A percentile compares a stretch with the other conserved stretches of the same genome.
These are phyloP conservation scores for Lumnitzera littorea DNA, from an alignment of 345 rosid genomes.

Conservation along the genomic window DNA sequence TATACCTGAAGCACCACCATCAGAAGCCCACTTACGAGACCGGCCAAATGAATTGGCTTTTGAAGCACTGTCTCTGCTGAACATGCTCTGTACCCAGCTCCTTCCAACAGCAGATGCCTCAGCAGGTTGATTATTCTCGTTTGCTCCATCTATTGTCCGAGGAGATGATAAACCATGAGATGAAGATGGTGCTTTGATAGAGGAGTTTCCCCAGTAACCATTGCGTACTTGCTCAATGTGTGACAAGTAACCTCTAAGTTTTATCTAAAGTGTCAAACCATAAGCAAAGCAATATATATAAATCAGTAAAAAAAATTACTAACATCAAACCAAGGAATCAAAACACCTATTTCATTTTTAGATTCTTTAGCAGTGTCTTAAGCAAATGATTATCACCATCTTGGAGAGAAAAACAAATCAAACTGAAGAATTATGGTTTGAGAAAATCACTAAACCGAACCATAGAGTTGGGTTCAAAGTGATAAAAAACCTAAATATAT, in stretches of 20 bases:
- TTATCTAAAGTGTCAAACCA: slow-evolving; percentile 47
- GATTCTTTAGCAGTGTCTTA: too few species aligned
- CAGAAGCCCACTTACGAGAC: slow-evolving; percentile 78
- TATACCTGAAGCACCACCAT: slow-evolving; percentile 61
- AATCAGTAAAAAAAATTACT: too few species aligned
- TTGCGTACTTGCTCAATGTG: slow-evolving; percentile 90
- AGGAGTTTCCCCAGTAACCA: slow-evolving; percentile 89
- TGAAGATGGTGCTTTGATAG: slow-evolving; percentile 52
- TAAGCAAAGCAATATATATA: slow-evolving; percentile 4
- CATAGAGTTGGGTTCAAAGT: too few species aligned
- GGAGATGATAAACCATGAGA: slow-evolving; percentile 82
- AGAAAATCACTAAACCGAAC: too few species aligned
- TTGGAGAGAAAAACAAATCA: too few species aligned
- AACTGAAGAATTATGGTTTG: too few species aligned
- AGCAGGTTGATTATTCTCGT: slow-evolving; percentile 77
- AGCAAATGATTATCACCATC: too few species aligned
- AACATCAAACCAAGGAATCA: too few species aligned
- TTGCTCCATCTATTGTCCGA: slow-evolving; percentile 60
- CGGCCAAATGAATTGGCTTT: slow-evolving; percentile 68
- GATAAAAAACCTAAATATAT: too few species aligned
- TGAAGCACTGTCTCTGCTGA: slow-evolving; percentile 80
- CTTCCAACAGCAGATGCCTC: slow-evolving; percentile 93
- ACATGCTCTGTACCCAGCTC: slow-evolving; percentile 99
- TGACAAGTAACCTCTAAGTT: slow-evolving; percentile 89
- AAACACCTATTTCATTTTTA: too few species aligned